phyloP scores from a whole-genome alignment of 1,139 yeast genomes.

The Geotrichum macrosporum region DNA sequence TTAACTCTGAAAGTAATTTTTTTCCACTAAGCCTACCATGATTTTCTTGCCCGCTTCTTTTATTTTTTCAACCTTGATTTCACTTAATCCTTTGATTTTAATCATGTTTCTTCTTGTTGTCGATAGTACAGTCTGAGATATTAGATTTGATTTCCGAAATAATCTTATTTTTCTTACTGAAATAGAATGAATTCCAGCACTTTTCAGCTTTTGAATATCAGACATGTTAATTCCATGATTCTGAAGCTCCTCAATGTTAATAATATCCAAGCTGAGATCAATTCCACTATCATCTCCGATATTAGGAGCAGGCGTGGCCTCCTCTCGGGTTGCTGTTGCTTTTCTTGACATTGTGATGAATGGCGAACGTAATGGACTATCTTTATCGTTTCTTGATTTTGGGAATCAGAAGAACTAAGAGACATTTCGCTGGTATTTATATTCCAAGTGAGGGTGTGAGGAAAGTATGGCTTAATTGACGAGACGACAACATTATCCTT shows the following conservation, averaged over 20 bases:
- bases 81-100: slow-evolving; percentile 54
- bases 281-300: slow-evolving; percentile 9
- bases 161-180: slow-evolving; percentile 39
- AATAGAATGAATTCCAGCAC: slow-evolving; percentile 53
- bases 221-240: slow-evolving; percentile 55
- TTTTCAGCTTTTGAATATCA: slow-evolving; percentile 51
- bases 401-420: no score
- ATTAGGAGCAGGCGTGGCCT: slow-evolving; percentile 13
- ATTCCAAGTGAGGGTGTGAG: no score
- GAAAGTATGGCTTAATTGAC: no score
- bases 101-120: slow-evolving; percentile 51
- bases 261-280: slow-evolving; percentile 27
- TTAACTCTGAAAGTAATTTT: neutral
- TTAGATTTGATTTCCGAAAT: neutral
- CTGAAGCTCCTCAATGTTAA: slow-evolving; percentile 53
- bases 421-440: no score
- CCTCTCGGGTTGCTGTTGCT: slow-evolving; percentile 9
- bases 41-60: slow-evolving; percentile 58
- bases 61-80: slow-evolving; percentile 56
- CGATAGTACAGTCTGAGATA: slow-evolving; percentile 46
- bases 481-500: no score
- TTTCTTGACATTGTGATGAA: slow-evolving; percentile 20
- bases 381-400: no score
- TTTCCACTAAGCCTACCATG: slow-evolving; percentile 32
- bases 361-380: no score